Base-by-base conservation (phyloP, 2,329 filamentous ascomycete genomes). In the Aspergillus calidoustus region DNA sequence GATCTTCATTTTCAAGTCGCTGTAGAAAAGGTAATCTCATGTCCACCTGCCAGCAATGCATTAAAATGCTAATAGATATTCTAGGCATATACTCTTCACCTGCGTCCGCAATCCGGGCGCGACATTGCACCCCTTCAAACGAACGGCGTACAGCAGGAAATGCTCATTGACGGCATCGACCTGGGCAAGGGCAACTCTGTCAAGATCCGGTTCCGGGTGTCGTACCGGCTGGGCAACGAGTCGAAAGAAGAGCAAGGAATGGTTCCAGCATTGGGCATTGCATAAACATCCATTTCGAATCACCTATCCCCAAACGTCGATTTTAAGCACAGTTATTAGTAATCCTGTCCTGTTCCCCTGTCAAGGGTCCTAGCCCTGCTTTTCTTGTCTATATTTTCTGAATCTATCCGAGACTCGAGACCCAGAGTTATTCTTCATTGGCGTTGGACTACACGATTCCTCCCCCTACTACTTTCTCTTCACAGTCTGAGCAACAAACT, bases 1-100 rank as follows among this genome's bases (percentile, higher is more conserved):
- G 91, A 96, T 66, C 81, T 99, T 31, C 93, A 94, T 61, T 96
- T 97, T 72, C 92, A 97, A 76, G 84, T 96, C 44, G 95, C 95
- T 3, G 94, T 97, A 31, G 95, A 94, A 62, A 98, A 94, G 86
- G 93, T 96, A 81, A 17, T 23, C 7, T 44, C 4, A 23, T 31
- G 17, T 15, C 25, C 23, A 15, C 17, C 15, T 30, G 22, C 19
- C 8, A 31, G n/a, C 1, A 50, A 41, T 17, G 5, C 34, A 3
- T n/a, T 11, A 9, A 19, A 50, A 44, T 13, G 15, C 17, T 28
- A 57, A 15, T 44, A 23, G 25, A 31, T 22, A 44, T 50, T 47
- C 6, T 19, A 96, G 92, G 90, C 89, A 64, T 95, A 90, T 74
- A 88, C 90, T 63, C 84, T 97, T 23, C 86, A 91, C 71, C 86